Conservation (phyloP, 176 grass and related monocot species). For the Pharus latifolius region DNA sequence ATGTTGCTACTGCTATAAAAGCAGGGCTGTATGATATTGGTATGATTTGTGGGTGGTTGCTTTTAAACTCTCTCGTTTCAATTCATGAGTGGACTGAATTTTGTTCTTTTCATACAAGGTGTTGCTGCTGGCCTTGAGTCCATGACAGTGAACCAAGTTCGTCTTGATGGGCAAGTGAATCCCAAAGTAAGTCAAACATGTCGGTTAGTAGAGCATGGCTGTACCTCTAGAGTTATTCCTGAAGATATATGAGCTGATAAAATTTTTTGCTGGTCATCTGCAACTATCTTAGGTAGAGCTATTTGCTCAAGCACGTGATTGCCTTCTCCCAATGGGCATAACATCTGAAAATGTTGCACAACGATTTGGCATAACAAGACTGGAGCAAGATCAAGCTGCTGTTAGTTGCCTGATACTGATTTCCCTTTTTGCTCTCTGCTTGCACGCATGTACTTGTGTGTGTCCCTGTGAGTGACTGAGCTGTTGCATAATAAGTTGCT, state of each 20-base stretch:
- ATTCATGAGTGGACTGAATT: conserved; percentile 7
- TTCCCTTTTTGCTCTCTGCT: neutral
- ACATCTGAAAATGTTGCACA: conserved; percentile 93
- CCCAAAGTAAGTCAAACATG: conserved; percentile 53
- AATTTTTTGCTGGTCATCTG: conserved; percentile 4
- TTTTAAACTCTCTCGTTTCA: conserved; percentile 4
- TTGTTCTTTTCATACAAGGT: conserved; percentile 34
- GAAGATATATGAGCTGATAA: conserved; percentile 13
- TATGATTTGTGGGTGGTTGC: conserved; percentile 9
- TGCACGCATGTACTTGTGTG: neutral
- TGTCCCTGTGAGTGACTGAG: neutral
- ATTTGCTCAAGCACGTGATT: conserved; percentile 83
- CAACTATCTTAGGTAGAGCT: conserved; percentile 46
- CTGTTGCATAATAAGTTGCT: neutral
- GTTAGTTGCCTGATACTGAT: conserved; percentile 34
- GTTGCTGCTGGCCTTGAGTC: conserved; percentile 92
- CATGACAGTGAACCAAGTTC: conserved; percentile 57
- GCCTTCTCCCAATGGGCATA: conserved; percentile 89
- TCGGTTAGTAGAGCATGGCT: neutral
- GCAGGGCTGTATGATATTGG: conserved; percentile 78
- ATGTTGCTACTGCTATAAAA: conserved; percentile 82
- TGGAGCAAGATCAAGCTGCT: conserved; percentile 80
- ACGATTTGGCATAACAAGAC: conserved; percentile 68
- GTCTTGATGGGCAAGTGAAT: conserved; percentile 29
- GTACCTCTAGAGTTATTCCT: neutral